phyloP scores from a whole-genome alignment of 768 basidiomycete species.

The Rubroboletus satanas region DNA sequence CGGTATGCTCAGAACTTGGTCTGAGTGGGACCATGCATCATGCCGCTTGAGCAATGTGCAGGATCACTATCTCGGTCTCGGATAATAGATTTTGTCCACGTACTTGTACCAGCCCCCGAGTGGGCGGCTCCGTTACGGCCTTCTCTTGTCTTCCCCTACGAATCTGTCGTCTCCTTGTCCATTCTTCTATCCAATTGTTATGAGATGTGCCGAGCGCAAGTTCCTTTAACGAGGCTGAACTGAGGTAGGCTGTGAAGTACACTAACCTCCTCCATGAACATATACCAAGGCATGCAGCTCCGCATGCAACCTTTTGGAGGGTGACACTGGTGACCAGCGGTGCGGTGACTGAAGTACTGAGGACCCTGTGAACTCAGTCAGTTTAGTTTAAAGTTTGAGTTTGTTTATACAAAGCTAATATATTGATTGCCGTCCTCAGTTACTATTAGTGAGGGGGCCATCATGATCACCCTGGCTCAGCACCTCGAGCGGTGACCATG shows the following conservation, averaged over 20 bases:
- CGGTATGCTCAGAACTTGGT: conserved; percentile 26
- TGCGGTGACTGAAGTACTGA: too few species aligned
- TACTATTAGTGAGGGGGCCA: background rate
- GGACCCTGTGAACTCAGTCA: too few species aligned
- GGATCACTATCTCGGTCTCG: background rate
- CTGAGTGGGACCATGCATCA: conserved; percentile 7
- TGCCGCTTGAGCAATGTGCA: background rate
- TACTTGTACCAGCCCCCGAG: background rate
- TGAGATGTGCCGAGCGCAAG: background rate
- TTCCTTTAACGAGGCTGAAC: background rate
- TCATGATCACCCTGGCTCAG: background rate
- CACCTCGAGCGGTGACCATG: background rate
- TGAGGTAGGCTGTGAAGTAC: background rate
- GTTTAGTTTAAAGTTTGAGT: too few species aligned
- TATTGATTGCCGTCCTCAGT: too few species aligned
- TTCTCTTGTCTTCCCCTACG: background rate
- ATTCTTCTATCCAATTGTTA: background rate
- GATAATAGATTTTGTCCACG: background rate
- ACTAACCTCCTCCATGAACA: too few species aligned
- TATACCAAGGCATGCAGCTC: too few species aligned
- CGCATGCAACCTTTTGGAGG: too few species aligned
- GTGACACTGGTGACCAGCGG: too few species aligned
- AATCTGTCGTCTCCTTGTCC: background rate
- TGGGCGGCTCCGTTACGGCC: too few species aligned
- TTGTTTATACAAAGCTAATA: too few species aligned